A percentile compares a stretch with the other conserved stretches of the same genome.
phyloP scores from a whole-genome alignment of 306 rosid genomes.

The Sophora flavescens region DNA sequence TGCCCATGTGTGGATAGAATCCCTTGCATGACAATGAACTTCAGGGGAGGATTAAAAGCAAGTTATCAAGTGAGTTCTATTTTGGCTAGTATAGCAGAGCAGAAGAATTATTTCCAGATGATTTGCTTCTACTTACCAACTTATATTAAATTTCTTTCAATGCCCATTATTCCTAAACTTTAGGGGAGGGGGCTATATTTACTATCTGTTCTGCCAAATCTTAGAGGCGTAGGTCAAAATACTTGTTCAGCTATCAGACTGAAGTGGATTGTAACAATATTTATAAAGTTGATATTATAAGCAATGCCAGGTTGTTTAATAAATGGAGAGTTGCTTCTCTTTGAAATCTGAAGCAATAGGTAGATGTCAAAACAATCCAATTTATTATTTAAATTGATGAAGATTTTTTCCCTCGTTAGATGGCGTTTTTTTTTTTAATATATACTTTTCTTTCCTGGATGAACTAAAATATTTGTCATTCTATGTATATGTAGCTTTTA shows the following conservation, averaged over 20 bases:
- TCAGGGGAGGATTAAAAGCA: not conserved
- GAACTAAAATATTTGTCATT: constrained; percentile 26
- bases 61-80: not conserved
- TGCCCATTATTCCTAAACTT: not conserved
- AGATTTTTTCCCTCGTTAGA: not conserved
- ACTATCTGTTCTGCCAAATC: not conserved
- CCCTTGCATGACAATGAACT: not conserved
- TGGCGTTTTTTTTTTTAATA: not conserved
- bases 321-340: constrained; percentile 4
- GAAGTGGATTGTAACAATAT: not conserved
- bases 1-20: not conserved
- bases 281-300: not conserved
- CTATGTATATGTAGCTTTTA: constrained; percentile 50
- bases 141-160: not conserved
- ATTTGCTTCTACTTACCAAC: not conserved
- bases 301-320: not conserved
- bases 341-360: constrained; percentile 1
- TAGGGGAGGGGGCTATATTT: not conserved
- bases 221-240: not conserved
- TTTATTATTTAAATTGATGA: not conserved
- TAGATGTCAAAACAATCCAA: constrained; percentile 27
- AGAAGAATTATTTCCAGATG: not conserved
- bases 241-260: not conserved
- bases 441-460: not conserved
- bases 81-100: not conserved